Conservation (phyloP, 768 basidiomycete genomes). For the Sporobolomyces phaffii region DNA sequence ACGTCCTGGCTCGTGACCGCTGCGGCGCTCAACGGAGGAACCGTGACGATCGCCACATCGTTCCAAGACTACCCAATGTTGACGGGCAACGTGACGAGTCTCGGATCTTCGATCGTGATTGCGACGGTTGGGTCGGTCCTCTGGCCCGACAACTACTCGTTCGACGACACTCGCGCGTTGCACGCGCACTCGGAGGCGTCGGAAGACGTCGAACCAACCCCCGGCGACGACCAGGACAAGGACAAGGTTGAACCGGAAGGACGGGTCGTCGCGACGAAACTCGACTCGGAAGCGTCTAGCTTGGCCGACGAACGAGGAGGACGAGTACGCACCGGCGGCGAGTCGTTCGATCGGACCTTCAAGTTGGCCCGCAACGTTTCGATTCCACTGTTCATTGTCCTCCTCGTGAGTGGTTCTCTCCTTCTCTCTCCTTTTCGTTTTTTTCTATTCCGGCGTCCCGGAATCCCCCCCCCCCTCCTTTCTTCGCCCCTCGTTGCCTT, state of each 20-base stretch:
- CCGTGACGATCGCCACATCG: slow-evolving; percentile 58
- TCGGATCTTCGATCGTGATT: slow-evolving; percentile 72
- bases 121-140: slow-evolving; percentile 61
- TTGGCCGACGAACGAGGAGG: not conserved
- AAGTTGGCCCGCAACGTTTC: slow-evolving; percentile 50
- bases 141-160: slow-evolving; percentile 77
- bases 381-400: slow-evolving; percentile 55
- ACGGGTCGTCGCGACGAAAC: not conserved
- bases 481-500: too few relatives aligned
- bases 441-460: not conserved
- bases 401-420: slow-evolving; percentile 50
- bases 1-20: slow-evolving; percentile 83
- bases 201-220: slow-evolving; percentile 14
- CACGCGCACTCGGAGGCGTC: slow-evolving; percentile 50
- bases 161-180: slow-evolving; percentile 69
- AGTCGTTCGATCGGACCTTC: not conserved
- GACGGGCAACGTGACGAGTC: slow-evolving; percentile 79
- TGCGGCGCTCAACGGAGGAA: slow-evolving; percentile 60
- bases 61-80: slow-evolving; percentile 60
- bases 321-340: too few relatives aligned
- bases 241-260: slow-evolving; percentile 45
- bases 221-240: slow-evolving; percentile 40
- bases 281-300: not conserved
- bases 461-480: too few relatives aligned
- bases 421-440: not conserved